Base-by-base conservation (phyloP, 2,329 filamentous ascomycete genomes). In the Fusarium coicis region DNA sequence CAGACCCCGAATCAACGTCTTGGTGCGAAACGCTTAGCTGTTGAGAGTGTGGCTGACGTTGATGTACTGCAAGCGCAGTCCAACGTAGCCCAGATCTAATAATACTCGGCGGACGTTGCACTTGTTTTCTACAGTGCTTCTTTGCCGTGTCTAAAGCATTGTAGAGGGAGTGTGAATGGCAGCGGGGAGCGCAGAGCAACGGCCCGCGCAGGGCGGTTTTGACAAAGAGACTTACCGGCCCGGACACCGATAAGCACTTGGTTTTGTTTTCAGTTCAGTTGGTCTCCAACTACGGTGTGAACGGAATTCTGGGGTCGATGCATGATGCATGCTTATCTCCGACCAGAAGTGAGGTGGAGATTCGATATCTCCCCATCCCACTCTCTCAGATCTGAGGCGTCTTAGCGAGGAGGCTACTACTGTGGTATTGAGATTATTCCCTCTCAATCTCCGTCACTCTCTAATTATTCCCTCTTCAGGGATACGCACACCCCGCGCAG, bases 51-150 rank as follows among this genome's bases (percentile, higher is more conserved):
- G 50, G 52, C 63, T 72, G 26, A 21, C 23, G 47, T 26, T 56
- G 37, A 32, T 55, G 19, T 63, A 37, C 59, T 40, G 44, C 44
- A 44, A 53, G 54, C 39, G 34, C 46, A 60, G 40, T 42, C 14
- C 21, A 56, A 49, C 42, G 28, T 44, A 66, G 40, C 40, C 19
- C 21, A 57, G 43, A 23, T 74, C 61, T 62, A 74, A 70, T 50
- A 57, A 60, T 66, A 63, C 67, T 54, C 54, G 42, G 36, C 65
- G 42, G 43, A 39, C 42, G 47, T 65, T 60, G 34, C 28, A 34
- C 37, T 40, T 56, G 37, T 42, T 55, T 52, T 63, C 61, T 59
- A 39, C 39, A 61, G 23, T 64, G n/a, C 32, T 43, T 52, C 39
- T 26, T 47, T 15, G 14, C 46, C 39, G 46, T 57, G 26, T 57